Conservation (phyloP, 2,329 filamentous ascomycete species). For the Ustulina deusta region DNA sequence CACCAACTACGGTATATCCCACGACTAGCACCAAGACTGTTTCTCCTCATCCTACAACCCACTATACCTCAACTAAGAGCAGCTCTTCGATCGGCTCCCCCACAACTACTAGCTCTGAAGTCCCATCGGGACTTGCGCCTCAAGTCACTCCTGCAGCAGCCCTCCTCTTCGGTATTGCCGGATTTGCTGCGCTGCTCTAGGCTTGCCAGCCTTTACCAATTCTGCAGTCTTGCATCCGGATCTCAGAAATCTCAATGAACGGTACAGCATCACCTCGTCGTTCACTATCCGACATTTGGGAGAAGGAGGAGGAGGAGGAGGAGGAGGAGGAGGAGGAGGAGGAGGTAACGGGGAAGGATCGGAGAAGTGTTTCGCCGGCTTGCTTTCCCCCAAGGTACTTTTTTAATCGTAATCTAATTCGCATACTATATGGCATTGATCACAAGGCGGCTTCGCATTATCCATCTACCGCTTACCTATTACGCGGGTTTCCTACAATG, state of each 20-base stretch:
- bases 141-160: slow-evolving; percentile 41
- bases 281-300: not conserved
- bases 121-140: slow-evolving; percentile 39
- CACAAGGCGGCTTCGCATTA: slow-evolving; percentile 1
- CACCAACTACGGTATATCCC: not conserved
- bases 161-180: slow-evolving; percentile 47
- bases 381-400: not conserved
- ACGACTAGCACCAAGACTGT: slow-evolving; percentile 18
- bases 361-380: not conserved
- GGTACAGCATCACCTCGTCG: not conserved
- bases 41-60: slow-evolving; percentile 4
- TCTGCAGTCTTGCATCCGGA: not conserved
- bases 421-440: slow-evolving; percentile 2
- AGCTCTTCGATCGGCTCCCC: not conserved
- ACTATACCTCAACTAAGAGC: not conserved
- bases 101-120: slow-evolving; percentile 13
- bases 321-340: not conserved
- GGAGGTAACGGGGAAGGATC: not conserved
- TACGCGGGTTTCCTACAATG: slow-evolving; percentile 4
- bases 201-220: slow-evolving; percentile 11
- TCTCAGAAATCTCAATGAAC: not conserved
- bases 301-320: not conserved
- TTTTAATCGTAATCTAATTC: slow-evolving; percentile 29
- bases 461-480: too few relatives aligned
- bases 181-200: slow-evolving; percentile 47